phyloP scores from a whole-genome alignment of 2,329 filamentous ascomycete species.

The Neofusicoccum laricinum region DNA sequence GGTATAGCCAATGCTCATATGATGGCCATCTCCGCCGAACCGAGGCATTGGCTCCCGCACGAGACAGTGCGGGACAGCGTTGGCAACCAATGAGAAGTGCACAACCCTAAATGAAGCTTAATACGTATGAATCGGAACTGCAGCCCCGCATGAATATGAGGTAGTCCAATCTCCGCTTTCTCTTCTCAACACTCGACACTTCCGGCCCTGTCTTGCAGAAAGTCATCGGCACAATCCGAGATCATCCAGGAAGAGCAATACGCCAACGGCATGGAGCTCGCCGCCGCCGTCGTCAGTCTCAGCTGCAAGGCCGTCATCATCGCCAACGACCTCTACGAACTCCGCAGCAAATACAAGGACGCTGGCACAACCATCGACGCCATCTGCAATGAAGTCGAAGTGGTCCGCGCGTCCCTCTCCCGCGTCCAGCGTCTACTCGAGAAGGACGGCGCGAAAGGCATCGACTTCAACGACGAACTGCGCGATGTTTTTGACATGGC shows the following conservation, averaged over 20 bases:
- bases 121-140: neutral
- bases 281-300: neutral
- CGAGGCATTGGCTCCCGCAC: neutral
- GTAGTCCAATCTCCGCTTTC: neutral
- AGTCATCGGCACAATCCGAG: neutral
- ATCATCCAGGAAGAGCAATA: neutral
- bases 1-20: too few species aligned
- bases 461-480: conserved; percentile 6
- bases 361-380: conserved; percentile 15
- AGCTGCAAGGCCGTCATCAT: neutral
- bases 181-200: neutral
- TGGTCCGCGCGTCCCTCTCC: conserved; percentile 15
- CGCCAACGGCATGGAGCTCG: neutral
- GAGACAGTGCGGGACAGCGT: neutral
- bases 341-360: conserved; percentile 9
- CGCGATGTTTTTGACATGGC: conserved; percentile 16
- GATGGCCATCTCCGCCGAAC: neutral
- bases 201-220: neutral
- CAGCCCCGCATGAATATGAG: neutral
- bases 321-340: conserved; percentile 13
- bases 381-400: conserved; percentile 17
- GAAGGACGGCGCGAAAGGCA: neutral
- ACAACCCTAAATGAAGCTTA: neutral
- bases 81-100: neutral
- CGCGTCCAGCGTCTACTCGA: conserved; percentile 11